Percentiles rank a stretch among this genome's conserved stretches.
These are phyloP conservation scores for Pichia sp. DNA, from an alignment of 1,139 yeast species.

Conservation along the genomic window DNA sequence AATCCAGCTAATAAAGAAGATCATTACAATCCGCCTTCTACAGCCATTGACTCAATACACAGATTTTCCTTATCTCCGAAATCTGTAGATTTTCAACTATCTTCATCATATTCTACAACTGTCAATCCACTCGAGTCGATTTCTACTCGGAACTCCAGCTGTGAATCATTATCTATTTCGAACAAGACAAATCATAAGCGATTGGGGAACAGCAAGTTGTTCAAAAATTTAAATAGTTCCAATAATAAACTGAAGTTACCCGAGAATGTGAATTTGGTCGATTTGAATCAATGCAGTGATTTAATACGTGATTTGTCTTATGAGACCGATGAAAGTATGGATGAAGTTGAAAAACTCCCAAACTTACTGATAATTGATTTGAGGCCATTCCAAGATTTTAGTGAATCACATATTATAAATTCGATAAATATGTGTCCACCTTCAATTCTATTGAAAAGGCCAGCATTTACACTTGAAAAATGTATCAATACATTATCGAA, in stretches of 20 bases:
- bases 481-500: conserved; percentile 42
- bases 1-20: too few species aligned
- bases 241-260: conserved; percentile 19
- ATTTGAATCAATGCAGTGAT: conserved; percentile 12
- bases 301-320: background rate
- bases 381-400: conserved; percentile 46
- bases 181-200: conserved; percentile 15
- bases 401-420: conserved; percentile 35
- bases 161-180: conserved; percentile 10
- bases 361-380: conserved; percentile 37
- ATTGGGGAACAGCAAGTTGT: too few species aligned
- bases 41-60: conserved; percentile 7
- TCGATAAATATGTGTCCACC: conserved; percentile 49
- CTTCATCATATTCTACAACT: background rate
- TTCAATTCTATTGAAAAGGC: conserved; percentile 41
- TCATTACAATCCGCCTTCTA: conserved; percentile 3
- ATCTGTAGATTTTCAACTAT: conserved; percentile 3
- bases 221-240: too few species aligned
- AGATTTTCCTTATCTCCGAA: conserved; percentile 3
- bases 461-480: conserved; percentile 38
- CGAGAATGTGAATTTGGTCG: conserved; percentile 14
- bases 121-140: too few species aligned
- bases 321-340: too few species aligned
- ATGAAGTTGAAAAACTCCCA: conserved; percentile 16
- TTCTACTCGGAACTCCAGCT: background rate